These are phyloP conservation scores for Isoetes engelmannii DNA, from an alignment of 83 land plant species.

Conservation along the genomic window DNA sequence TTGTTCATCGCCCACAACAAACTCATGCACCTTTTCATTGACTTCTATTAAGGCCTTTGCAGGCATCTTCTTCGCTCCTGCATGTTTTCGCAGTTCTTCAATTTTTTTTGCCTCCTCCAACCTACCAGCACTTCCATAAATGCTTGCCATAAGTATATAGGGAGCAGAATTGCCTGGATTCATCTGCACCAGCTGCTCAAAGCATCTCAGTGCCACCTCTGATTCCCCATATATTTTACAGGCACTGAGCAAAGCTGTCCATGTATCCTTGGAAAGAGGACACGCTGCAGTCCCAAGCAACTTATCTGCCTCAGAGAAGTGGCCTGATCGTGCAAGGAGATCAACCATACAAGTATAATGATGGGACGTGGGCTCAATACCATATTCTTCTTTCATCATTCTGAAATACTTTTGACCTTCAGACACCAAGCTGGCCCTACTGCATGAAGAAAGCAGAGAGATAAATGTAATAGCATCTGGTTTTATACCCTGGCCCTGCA, in stretches of 20 bases:
- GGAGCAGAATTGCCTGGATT: background rate
- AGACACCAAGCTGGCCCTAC: background rate
- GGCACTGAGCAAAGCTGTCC: constrained; percentile 1
- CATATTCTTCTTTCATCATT: background rate
- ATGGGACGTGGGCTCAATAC: background rate
- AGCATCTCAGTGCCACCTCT: background rate
- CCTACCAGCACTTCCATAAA: background rate
- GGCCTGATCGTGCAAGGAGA: constrained; percentile 2
- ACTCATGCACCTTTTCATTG: background rate
- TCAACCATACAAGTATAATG: constrained; percentile 12
- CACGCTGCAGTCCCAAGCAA: background rate
- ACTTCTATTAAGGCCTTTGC: background rate
- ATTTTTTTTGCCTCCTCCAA: background rate
- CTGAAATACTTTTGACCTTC: background rate
- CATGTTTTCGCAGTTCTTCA: background rate
- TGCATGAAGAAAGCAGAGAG: background rate
- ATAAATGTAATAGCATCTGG: constrained; percentile 8
- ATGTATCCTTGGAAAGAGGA: background rate
- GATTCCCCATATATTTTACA: background rate
- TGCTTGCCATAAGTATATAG: background rate
- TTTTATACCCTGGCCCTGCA: background rate
- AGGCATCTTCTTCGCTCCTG: constrained; percentile 1
- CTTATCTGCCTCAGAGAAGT: background rate
- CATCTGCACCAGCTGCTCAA: constrained; percentile 1
- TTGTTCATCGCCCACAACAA: background rate